Base-by-base conservation (phyloP, 2,329 filamentous ascomycete genomes). In the Pyrenochaeta sp. region DNA sequence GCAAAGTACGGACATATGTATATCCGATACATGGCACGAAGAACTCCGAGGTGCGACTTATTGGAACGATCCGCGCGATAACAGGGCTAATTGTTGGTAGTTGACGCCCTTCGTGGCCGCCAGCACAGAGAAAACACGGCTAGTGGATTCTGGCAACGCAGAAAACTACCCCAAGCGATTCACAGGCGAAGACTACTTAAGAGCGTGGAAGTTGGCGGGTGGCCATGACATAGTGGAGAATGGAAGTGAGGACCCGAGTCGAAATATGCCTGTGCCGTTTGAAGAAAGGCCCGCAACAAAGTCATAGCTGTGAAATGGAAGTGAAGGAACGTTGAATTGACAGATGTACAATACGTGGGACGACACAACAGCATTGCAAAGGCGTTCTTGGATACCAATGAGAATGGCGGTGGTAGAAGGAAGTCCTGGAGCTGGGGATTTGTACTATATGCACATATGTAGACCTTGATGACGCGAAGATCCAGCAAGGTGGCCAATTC, bases 1-100 rank as follows among this genome's bases (percentile, higher is more conserved):
- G 82, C 50, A 97, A 96, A 79, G 91, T 98, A 71, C 88, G 94
- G 77, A 97, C 93, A 49, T 99, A 92, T 75, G 89, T 90, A 50
- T 91, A 91, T 66, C 93, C 94, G 0, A 77, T 86, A 35, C 81
- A 86, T 33, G 82, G 83, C 41, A 75, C 96, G 54, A 82, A 83
- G 20, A 82, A 84, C 5, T 61, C 61, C 7, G 66, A 72, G 59
- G 68, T 72, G 53, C 11, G 59, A 49, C 11, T 6, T n/a, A 18
- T 20, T 10, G 30, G 2, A 27, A 23, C 4, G 29, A 9, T 10
- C 2, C 2, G 12, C 3, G 11, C 4, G 3, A n/a, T 10, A 10
- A 33, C 12, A 31, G 12, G 47, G 62, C 41, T 67, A 63, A 55
- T 45, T 54, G 32, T 43, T 33, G 9, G 5, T 23, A 95, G 91